These are phyloP conservation scores for Nicotiana undulata DNA, from an alignment of 257 asterid species.

Conservation along the genomic window DNA sequence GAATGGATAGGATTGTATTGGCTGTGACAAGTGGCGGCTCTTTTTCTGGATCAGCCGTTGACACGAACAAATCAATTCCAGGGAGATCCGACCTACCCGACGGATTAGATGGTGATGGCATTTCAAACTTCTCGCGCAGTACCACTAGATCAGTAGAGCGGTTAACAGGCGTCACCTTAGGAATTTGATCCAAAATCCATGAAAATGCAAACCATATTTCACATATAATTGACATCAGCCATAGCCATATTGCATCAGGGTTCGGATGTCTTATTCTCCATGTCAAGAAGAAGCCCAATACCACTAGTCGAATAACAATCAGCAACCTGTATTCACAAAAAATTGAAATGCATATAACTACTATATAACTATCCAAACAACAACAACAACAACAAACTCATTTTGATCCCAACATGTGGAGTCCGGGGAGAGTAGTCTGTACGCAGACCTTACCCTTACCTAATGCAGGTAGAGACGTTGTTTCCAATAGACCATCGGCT, in stretches of 20 bases:
- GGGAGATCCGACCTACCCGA: conserved; percentile 31
- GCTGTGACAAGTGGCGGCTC: conserved; percentile 36
- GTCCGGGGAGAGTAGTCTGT: too few species aligned
- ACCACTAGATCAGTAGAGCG: conserved; percentile 29
- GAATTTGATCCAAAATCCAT: conserved; percentile 34
- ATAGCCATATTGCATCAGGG: conserved; percentile 26
- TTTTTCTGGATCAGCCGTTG: conserved; percentile 40
- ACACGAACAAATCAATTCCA: conserved; percentile 31
- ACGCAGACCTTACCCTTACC: too few species aligned
- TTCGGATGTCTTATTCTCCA: conserved; percentile 36
- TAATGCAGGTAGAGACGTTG: too few species aligned
- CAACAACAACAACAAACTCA: too few species aligned
- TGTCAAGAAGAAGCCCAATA: conserved; percentile 21
- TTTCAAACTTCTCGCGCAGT: conserved; percentile 28
- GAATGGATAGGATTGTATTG: conserved; percentile 34
- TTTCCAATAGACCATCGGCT: too few species aligned
- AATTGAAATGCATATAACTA: background rate
- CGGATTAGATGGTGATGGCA: conserved; percentile 29
- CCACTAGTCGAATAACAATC: conserved; percentile 23
- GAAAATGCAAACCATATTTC: conserved; percentile 39
- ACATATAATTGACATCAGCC: conserved; percentile 33
- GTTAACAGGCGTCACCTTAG: conserved; percentile 25
- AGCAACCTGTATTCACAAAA: conserved; percentile 17
- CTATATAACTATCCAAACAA: background rate
- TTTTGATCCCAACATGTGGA: too few species aligned